These are phyloP conservation scores for Verticillium albo-atrum DNA, from an alignment of 2,329 filamentous ascomycete genomes.

Conservation along the genomic window DNA sequence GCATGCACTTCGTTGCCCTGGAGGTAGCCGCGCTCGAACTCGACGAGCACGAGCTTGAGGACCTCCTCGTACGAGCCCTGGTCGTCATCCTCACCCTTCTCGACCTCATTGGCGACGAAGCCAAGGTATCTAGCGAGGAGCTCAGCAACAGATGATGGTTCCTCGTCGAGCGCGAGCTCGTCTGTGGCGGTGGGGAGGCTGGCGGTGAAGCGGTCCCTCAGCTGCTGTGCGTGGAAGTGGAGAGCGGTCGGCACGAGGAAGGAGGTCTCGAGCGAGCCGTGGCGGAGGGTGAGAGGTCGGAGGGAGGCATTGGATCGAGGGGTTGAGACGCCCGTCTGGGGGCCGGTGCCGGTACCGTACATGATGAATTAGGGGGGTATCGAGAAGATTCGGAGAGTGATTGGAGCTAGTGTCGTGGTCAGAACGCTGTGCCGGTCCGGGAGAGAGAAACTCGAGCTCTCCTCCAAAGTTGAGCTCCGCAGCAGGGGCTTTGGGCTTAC, in stretches of 20 bases:
- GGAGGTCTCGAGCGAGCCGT: constrained; percentile 93
- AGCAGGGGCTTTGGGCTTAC: constrained; percentile 4
- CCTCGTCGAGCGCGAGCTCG: constrained; percentile 95
- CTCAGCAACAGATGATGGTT: constrained; percentile 93
- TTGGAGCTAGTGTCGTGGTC: constrained; percentile 8
- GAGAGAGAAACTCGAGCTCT: no score
- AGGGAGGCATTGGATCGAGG: constrained; percentile 91
- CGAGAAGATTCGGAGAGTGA: constrained; percentile 21
- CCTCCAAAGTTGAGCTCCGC: background rate
- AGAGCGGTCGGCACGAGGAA: constrained; percentile 93
- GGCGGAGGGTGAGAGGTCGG: constrained; percentile 82
- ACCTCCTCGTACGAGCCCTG: constrained; percentile 90
- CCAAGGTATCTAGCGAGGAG: constrained; percentile 91
- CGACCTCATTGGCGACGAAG: constrained; percentile 82
- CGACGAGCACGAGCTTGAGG: constrained; percentile 85
- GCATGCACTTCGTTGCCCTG: constrained; percentile 96
- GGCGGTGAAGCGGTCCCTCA: constrained; percentile 85
- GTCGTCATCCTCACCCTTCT: constrained; percentile 85
- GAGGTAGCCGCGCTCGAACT: constrained; percentile 94
- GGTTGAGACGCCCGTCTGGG: constrained; percentile 94
- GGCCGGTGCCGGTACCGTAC: constrained; percentile 80
- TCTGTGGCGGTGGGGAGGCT: constrained; percentile 89
- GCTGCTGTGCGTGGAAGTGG: constrained; percentile 92
- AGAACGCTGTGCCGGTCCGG: background rate
- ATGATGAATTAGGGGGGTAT: constrained; percentile 54